These are phyloP conservation scores for Solanum rostratum DNA, from an alignment of 257 asterid genomes.

Conservation along the genomic window DNA sequence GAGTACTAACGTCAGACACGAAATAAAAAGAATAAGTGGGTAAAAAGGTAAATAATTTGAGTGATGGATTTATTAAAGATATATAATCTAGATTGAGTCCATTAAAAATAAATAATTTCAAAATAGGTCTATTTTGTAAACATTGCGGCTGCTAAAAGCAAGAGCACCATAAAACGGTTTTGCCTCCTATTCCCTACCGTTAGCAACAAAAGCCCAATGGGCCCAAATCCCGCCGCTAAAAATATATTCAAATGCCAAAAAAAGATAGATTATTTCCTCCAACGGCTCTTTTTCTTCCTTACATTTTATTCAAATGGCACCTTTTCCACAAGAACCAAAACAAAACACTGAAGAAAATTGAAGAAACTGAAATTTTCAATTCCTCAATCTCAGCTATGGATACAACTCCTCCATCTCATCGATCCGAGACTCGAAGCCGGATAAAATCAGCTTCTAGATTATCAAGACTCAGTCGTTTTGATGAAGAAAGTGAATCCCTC, in stretches of 20 bases:
- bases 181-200: slow-evolving; percentile 33
- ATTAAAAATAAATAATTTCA: not conserved
- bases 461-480: slow-evolving; percentile 48
- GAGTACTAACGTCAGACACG: no score
- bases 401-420: slow-evolving; percentile 39
- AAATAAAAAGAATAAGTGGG: no score
- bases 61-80: no score
- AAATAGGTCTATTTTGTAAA: not conserved
- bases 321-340: not conserved
- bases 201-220: not conserved
- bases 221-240: not conserved
- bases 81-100: no score
- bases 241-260: not conserved
- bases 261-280: slow-evolving; percentile 3
- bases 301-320: not conserved
- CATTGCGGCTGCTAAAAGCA: not conserved
- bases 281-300: slow-evolving; percentile 57
- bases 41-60: no score
- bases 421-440: slow-evolving; percentile 37
- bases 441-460: slow-evolving; percentile 64
- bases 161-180: slow-evolving; percentile 9
- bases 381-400: slow-evolving; percentile 29
- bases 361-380: not conserved
- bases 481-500: slow-evolving; percentile 26
- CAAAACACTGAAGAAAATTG: not conserved